Conservation (phyloP, 176 grass and related monocot genomes). For the Saccharum officinarum region DNA sequence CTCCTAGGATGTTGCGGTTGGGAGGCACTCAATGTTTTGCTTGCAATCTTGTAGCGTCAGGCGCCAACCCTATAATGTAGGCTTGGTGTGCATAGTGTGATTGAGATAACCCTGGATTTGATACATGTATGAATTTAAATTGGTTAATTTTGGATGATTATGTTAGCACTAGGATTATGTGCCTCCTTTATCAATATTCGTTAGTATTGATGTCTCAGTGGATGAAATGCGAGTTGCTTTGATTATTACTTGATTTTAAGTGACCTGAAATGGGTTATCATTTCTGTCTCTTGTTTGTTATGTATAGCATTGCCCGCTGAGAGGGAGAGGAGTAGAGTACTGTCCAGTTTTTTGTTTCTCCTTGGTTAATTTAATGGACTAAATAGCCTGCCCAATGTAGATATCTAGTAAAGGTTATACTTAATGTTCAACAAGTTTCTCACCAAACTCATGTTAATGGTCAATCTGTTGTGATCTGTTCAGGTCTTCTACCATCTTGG, state of each 20-base stretch:
- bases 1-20: not conserved
- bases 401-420: constrained; percentile 15
- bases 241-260: not conserved
- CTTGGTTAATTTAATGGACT: not conserved
- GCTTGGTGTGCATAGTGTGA: not conserved
- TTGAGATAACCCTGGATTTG: constrained; percentile 6
- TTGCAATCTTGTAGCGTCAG: not conserved
- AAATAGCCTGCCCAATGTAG: not conserved
- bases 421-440: constrained; percentile 15
- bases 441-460: constrained; percentile 8
- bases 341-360: not conserved
- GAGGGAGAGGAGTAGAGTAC: not conserved
- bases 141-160: not conserved
- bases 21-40: not conserved
- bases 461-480: constrained; percentile 19
- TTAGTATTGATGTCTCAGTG: not conserved
- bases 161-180: not conserved
- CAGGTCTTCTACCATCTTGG: constrained; percentile 77
- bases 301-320: not conserved
- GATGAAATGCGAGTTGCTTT: constrained; percentile 7
- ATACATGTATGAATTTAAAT: not conserved
- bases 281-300: not conserved
- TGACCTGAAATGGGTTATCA: not conserved
- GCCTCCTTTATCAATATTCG: not conserved
- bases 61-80: not conserved